phyloP scores from a whole-genome alignment of 2,329 filamentous ascomycete species.

The Penicillium decumbens region DNA sequence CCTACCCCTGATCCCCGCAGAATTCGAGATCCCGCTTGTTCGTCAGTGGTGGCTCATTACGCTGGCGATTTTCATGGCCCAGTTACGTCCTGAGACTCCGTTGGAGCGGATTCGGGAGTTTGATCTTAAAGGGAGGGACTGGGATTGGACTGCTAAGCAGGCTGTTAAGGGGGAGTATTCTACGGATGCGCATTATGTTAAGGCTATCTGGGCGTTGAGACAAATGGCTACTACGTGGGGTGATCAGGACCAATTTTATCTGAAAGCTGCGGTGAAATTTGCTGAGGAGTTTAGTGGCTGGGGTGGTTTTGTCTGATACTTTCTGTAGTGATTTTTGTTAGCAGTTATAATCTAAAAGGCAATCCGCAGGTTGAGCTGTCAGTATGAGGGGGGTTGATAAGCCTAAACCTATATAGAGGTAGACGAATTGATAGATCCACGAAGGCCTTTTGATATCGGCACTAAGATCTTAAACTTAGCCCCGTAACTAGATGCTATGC shows the following conservation, averaged over 20 bases:
- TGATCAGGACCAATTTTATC: conserved; percentile 43
- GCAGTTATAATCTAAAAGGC: too few relatives aligned
- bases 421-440: too few relatives aligned
- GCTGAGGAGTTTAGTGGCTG: conserved; percentile 57
- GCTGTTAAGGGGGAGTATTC: conserved; percentile 64
- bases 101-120: conserved; percentile 57
- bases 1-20: conserved; percentile 68
- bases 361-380: too few relatives aligned
- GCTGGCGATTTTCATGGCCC: conserved; percentile 70
- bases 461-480: too few relatives aligned
- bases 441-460: too few relatives aligned
- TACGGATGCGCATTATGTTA: conserved; percentile 78
- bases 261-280: conserved; percentile 50
- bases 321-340: too few relatives aligned
- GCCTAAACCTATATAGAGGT: too few relatives aligned
- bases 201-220: conserved; percentile 62
- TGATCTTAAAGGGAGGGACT: conserved; percentile 62
- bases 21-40: conserved; percentile 68
- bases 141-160: conserved; percentile 70
- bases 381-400: too few relatives aligned
- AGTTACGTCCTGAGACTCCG: conserved; percentile 67
- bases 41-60: conserved; percentile 87
- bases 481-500: too few relatives aligned
- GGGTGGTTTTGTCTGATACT: conserved; percentile 48
- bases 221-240: conserved; percentile 40